Percentiles rank a stretch among this genome's conserved stretches.
phyloP scores from a whole-genome alignment of 805 yeast species.

The Myxozyma kluyveri region DNA sequence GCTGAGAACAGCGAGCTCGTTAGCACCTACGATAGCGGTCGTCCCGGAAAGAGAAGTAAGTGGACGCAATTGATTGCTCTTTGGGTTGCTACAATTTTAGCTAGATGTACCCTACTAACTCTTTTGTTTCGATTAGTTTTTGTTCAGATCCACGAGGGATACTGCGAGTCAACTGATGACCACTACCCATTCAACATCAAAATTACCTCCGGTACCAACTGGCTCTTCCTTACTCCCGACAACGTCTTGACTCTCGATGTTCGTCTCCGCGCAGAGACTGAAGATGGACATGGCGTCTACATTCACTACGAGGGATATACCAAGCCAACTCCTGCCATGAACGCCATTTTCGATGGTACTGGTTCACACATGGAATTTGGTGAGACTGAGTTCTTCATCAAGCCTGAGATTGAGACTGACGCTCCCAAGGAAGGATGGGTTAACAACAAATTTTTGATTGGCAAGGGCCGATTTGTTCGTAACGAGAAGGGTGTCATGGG shows the following conservation, averaged over 20 bases:
- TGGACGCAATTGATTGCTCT: background rate
- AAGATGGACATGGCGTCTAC: slow-evolving; percentile 25
- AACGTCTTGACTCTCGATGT: slow-evolving; percentile 25
- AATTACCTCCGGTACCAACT: slow-evolving; percentile 25
- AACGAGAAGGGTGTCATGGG: slow-evolving; percentile 45
- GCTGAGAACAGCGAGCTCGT: slow-evolving; percentile 27
- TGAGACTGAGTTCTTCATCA: slow-evolving; percentile 39
- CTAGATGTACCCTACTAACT: background rate
- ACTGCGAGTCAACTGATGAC: slow-evolving; percentile 26
- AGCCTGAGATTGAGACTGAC: slow-evolving; percentile 44
- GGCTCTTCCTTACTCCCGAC: slow-evolving; percentile 20
- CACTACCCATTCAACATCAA: slow-evolving; percentile 25
- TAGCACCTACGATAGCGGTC: slow-evolving; percentile 21
- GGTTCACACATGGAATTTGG: slow-evolving; percentile 26
- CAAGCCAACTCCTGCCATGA: slow-evolving; percentile 25
- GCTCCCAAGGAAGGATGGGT: slow-evolving; percentile 51
- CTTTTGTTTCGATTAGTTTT: slow-evolving; percentile 7
- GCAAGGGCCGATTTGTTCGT: slow-evolving; percentile 59
- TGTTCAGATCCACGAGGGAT: slow-evolving; percentile 26
- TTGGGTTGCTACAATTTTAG: background rate
- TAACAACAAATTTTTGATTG: slow-evolving; percentile 48
- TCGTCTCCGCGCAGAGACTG: slow-evolving; percentile 25
- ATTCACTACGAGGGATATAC: slow-evolving; percentile 26
- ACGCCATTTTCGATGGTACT: slow-evolving; percentile 21
- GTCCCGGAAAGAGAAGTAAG: slow-evolving; percentile 20